Evolutionary conservation across 768 basidiomycete genomes (phyloP), one percentile per base, ranked within the genome.

Genomic region (Naganishia friedmannii): DNA sequence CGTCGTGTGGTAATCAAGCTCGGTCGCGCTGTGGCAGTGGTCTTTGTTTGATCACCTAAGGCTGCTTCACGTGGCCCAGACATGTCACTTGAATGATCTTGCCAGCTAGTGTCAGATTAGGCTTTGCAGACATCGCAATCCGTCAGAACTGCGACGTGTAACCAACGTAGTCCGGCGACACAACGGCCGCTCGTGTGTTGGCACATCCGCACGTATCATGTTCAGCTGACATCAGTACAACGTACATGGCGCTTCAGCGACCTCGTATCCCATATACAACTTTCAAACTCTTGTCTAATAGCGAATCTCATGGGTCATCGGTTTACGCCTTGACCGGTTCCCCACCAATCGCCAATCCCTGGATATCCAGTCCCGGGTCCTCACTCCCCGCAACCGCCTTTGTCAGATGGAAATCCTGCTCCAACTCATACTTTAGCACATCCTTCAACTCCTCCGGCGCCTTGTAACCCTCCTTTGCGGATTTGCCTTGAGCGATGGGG

Each of bases 401-500:
- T 37, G 60, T 63, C 23, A 63, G 21, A 45, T 29, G 60, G 60
- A 63, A 63, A 29, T 63, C 60, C 39, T 63, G 60, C 42, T 63
- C 60, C 60, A 63, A 37, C 26, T 63, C 60, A 29, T 63, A 63
- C 39, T 63, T 63, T 42, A 63, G 21, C n/a, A 45, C 60, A 26
- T 63, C 60, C 26, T 46, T 63, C 39, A 63, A 26, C 60, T 63
- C 60, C 1, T 42, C 39, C 17, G 60, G 60, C 60, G 60, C 39
- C 39, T 46, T 10, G 39, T 63, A 63, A 8, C 60, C 60, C 23
- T 63, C 60, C 23, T 63, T 63, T 26, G 39, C n/a, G 9, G 60
- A 63, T 46, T 63, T 63, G 23, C 60, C 60, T 45, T 63, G 60
- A 4, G 29, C 42, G 10, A 63, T 63, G 13, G 60, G 60, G 39